Base-by-base conservation (phyloP, 2,329 filamentous ascomycete genomes). In the Phaeophleospora eucalypticola region DNA sequence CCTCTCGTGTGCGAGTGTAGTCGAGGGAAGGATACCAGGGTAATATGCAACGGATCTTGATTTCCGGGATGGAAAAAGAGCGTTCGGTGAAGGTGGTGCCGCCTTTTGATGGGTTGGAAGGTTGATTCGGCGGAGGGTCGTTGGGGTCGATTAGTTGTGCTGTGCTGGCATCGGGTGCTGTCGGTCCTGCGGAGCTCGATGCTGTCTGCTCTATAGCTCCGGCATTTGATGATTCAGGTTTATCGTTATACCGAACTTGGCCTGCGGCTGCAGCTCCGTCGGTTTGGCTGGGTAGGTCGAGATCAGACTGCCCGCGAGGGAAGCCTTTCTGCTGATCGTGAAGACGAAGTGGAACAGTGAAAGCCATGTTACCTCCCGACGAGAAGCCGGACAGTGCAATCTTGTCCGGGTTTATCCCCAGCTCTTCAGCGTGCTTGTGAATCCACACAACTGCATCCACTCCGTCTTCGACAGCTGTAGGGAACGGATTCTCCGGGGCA, bases 11-110 rank as follows among this genome's bases (percentile, higher is more conserved):
- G 41, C 77, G 71, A 10, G 80, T 78, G 62, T 82, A 83, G 63
- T 84, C 81, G 29, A 80, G 73, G 19, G 78, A 72, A 1, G 81
- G 81, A 52, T 84, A 84, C 75, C 79, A 84, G 40, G 78, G 76
- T 33, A 81, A 72, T 43, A 82, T 72, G 38, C 74, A 77, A 46
- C 77, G 68, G 51, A 83, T 75, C 17, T 72, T 68, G 18, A 81
- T 59, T 19, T 59, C 45, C 27, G 57, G 53, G 8, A 50, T 40
- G 3, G 39, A 37, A 7, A 55, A 14, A 34, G 36, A 37, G 19
- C 41, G 46, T 36, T 52, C 44, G 16, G 27, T 36, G 17, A 51
- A 18, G 27, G 47, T 45, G 14, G 47, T 45, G 33, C 34, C 27
- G 46, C 41, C 44, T 54, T 49, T 32, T 27, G 37, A 32, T 27